Evolutionary conservation across 768 basidiomycete genomes (phyloP).

Genomic region (Galerina marginata): DNA sequence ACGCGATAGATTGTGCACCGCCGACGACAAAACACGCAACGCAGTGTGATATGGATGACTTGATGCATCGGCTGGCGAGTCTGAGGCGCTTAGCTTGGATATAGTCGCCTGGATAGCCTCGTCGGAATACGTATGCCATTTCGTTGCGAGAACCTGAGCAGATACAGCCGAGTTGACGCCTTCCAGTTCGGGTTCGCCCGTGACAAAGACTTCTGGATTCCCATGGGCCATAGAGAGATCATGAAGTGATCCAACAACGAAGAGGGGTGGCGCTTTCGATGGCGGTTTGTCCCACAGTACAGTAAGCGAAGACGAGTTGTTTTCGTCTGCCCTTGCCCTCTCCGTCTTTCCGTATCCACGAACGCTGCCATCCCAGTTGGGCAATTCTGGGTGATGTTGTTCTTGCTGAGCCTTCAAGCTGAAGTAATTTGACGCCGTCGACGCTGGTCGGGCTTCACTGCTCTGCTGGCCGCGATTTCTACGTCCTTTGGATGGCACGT

Average conservation of each 20-base stretch:
- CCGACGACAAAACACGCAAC: conserved; percentile 72
- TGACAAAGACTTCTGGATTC: conserved; percentile 37
- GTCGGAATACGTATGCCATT: conserved; percentile 83
- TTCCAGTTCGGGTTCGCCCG: conserved; percentile 40
- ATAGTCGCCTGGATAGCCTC: conserved; percentile 72
- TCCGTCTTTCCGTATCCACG: conserved; percentile 56
- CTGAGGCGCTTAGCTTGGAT: conserved; percentile 48
- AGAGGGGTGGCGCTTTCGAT: conserved; percentile 35
- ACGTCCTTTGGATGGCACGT: conserved; percentile 51
- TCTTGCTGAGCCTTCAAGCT: conserved; percentile 68
- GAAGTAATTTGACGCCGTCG: conserved; percentile 59
- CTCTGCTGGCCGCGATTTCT: conserved; percentile 42
- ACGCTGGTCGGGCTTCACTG: conserved; percentile 22
- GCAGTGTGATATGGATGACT: conserved; percentile 69
- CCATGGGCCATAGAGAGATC: conserved; percentile 28
- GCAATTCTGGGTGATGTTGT: conserved; percentile 35
- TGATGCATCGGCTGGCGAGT: conserved; percentile 51
- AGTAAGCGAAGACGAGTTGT: conserved; percentile 40
- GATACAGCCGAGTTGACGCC: conserved; percentile 37
- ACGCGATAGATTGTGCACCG: conserved; percentile 61
- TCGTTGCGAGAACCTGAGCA: conserved; percentile 62
- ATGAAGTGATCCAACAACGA: conserved; percentile 48
- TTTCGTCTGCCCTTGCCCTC: conserved; percentile 30
- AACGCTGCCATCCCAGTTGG: conserved; percentile 56
- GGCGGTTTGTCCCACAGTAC: conserved; percentile 42